These are phyloP conservation scores for Allantophomopsis cytisporea DNA, from an alignment of 2,329 filamentous ascomycete genomes.

Conservation along the genomic window DNA sequence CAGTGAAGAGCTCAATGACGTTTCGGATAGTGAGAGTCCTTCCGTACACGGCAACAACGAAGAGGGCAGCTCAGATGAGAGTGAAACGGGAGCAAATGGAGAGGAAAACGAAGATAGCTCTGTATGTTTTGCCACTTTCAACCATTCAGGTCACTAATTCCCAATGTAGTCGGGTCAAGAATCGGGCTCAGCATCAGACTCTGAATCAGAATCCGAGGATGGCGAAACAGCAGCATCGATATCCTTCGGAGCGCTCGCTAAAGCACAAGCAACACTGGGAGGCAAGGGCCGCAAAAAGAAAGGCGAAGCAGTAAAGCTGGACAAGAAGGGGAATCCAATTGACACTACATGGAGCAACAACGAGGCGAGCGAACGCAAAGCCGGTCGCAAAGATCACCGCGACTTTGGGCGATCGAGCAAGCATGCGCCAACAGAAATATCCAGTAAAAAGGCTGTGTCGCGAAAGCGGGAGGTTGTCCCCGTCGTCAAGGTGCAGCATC, in stretches of 20 bases:
- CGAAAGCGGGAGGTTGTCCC: conserved; percentile 63
- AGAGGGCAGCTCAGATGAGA: conserved; percentile 16
- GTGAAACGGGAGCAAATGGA: conserved; percentile 16
- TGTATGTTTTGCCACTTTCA: too few relatives aligned
- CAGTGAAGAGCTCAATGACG: conserved; percentile 15
- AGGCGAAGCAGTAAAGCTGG: conserved; percentile 15
- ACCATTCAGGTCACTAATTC: too few relatives aligned
- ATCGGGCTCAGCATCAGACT: conserved; percentile 8
- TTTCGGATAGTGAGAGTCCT: conserved; percentile 15
- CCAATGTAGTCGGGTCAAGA: conserved; percentile 4
- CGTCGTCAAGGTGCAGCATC: conserved; percentile 41
- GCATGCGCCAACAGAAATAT: conserved; percentile 74
- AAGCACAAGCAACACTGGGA: conserved; percentile 52
- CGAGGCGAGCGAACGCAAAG: conserved; percentile 26
- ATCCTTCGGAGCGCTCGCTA: conserved; percentile 82
- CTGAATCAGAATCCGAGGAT: conserved; percentile 1
- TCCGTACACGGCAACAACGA: conserved; percentile 16
- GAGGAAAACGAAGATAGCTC: conserved; percentile 1
- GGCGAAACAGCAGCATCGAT: conserved; percentile 35
- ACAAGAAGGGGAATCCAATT: conserved; percentile 22
- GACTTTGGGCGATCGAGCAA: conserved; percentile 52
- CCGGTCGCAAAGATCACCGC: conserved; percentile 22
- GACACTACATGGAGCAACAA: conserved; percentile 19
- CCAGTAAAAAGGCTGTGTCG: conserved; percentile 72
- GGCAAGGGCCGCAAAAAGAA: conserved; percentile 16